Base-by-base conservation (phyloP, 148 eudicot genomes). In the Oxyria digyna region DNA sequence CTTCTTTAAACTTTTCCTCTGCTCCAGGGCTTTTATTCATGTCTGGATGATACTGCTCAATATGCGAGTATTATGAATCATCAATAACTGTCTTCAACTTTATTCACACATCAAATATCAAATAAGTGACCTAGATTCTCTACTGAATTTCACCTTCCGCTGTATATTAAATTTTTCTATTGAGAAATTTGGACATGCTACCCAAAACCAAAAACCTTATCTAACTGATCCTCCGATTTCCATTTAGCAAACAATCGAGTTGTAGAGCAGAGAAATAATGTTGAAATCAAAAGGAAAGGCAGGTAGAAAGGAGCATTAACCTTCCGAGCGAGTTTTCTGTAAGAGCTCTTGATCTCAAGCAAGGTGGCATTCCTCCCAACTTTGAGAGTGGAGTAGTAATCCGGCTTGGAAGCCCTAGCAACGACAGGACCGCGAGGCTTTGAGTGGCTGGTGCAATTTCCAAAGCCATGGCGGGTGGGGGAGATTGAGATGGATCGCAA, bases 1-100 rank as follows among this genome's bases (percentile, higher is more conserved):
- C 85, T 78, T 89, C 93, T 77, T 92, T 92, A 72, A 92, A 92
- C 77, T 87, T 89, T 37, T 92, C 97, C 80, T 92, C 97, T 26
- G 97, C 84, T 41, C 85, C 96, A 23, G 85, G 85, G 18, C 74
- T 74, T 81, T 89, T 91, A 73, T 74, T 89, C 82, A 80, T 79
- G 79, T 92, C 97, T 42, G 97, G 97, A 81, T 92, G 97, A 77
- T 89, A 89, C 97, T 92, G 90, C 67, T 69, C 8, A 57, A 71
- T 59, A 67, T 14, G 71, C 35, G 18, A 57, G 42, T 49, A 9
- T 68, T 38, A 62, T 38, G 48, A 48, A 40, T 14, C 59, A 38
- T 14, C 64, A 32, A 55, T 26, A 42, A 62, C 8, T 4, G 55
- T 15, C 38, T 11, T 11, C 6, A 6, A 29, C 6, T 59, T 9